phyloP scores from a whole-genome alignment of 2,329 filamentous ascomycete species.

The Pseudophaeomoniella oleicola region DNA sequence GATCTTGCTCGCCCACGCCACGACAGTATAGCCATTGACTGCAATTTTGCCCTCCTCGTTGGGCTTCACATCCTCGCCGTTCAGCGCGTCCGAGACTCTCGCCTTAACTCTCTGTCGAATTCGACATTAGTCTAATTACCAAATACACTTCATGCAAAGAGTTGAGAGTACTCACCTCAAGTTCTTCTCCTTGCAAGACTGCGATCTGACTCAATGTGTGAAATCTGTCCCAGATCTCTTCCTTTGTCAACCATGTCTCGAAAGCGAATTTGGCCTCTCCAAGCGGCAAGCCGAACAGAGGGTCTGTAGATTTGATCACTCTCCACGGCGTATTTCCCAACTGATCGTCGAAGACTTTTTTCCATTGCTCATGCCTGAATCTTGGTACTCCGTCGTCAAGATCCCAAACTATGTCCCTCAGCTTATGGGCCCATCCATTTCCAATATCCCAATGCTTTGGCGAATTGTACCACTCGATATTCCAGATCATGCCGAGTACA shows the following conservation, averaged over 20 bases:
- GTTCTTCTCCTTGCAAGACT: constrained; percentile 36
- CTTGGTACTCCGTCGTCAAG: constrained; percentile 45
- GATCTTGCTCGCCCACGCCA: constrained; percentile 40
- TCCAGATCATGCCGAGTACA: constrained; percentile 56
- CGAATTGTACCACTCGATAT: constrained; percentile 57
- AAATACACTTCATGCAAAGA: neutral
- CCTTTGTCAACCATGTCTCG: constrained; percentile 41
- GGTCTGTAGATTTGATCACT: constrained; percentile 25
- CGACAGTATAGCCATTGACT: constrained; percentile 49
- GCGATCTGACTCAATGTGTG: constrained; percentile 55
- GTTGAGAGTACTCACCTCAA: constrained; percentile 21
- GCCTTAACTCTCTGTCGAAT: constrained; percentile 27
- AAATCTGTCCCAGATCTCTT: constrained; percentile 50
- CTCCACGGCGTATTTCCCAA: constrained; percentile 33
- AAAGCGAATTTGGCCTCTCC: constrained; percentile 42
- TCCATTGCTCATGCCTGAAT: constrained; percentile 53
- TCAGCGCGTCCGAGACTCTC: constrained; percentile 40
- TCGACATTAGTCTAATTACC: constrained; percentile 1
- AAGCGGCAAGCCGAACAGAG: constrained; percentile 48
- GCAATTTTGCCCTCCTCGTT: constrained; percentile 49
- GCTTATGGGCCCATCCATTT: constrained; percentile 45
- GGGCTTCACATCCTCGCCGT: constrained; percentile 36
- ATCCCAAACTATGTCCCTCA: constrained; percentile 46
- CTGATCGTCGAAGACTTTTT: constrained; percentile 48
- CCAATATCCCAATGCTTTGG: constrained; percentile 39